These are phyloP conservation scores for Barbarea vulgaris DNA, from an alignment of 345 rosid genomes.

Conservation along the genomic window DNA sequence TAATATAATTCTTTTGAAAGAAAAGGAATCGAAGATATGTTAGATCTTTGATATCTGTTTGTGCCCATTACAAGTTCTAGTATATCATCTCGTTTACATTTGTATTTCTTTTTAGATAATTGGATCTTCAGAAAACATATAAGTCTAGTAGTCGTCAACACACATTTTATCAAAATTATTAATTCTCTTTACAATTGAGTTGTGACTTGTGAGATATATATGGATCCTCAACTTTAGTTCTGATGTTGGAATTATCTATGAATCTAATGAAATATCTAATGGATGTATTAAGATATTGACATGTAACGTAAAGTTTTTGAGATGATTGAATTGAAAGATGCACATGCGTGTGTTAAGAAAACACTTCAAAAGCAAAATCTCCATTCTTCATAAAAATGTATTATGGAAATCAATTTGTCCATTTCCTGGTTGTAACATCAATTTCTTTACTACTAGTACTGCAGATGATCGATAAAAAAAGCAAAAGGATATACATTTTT, in stretches of 20 bases:
- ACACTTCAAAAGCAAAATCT: constrained; percentile 36
- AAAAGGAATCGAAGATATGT: constrained; percentile 10
- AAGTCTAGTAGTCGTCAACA: neutral
- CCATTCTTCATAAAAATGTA: constrained; percentile 1
- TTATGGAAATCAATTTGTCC: constrained; percentile 32
- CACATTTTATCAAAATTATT: neutral
- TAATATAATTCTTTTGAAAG: constrained; percentile 1
- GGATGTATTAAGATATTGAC: constrained; percentile 30
- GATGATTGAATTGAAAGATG: constrained; percentile 24
- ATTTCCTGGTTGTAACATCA: constrained; percentile 34
- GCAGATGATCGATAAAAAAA: constrained; percentile 9
- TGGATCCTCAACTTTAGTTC: constrained; percentile 11
- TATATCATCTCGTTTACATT: constrained; percentile 5
- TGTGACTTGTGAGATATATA: constrained; percentile 1
- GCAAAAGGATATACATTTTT: neutral
- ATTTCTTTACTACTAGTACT: constrained; percentile 27
- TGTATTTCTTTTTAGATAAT: constrained; percentile 5
- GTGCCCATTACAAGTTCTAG: constrained; percentile 5
- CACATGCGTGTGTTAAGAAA: constrained; percentile 40
- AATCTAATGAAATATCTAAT: constrained; percentile 24
- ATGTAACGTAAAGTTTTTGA: constrained; percentile 37
- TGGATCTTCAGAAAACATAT: neutral
- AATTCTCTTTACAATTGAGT: neutral
- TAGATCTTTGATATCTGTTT: constrained; percentile 17
- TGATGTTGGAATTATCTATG: constrained; percentile 11